Base-by-base conservation (phyloP, 106 monocot genomes). In the Dioscorea zingiberensis region DNA sequence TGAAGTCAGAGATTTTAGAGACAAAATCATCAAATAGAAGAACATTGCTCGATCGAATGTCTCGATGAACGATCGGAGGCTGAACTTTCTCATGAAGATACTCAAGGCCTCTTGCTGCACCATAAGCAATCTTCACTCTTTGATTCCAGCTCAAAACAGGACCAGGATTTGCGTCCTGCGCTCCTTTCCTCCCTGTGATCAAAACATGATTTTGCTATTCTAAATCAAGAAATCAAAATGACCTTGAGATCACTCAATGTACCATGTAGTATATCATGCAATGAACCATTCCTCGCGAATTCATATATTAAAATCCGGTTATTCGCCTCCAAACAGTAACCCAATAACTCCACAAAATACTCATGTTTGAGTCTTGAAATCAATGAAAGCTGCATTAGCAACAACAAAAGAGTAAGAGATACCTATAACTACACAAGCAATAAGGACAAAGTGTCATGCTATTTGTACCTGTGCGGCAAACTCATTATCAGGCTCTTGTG, bases 241-340 rank as follows among this genome's bases (percentile, higher is more conserved):
- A 22, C 22, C n/a, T n/a, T n/a, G n/a, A n/a, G n/a, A n/a, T n/a
- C n/a, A 56, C 2, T 12, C 3, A 23, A 22, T 4, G 1, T 80
- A 94, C 94, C 95, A 65, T 95, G 95, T 22, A 95, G 53, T 63
- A 81, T 73, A 22, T 95, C 91, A 57, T 88, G 91, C 17, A 95
- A 74, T 48, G 95, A 91, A 44, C 95, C 95, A 62, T 74, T 69
- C 1, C 80, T 83, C 7, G 95, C 95, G 54, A 91, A 88, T 53
- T 95, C 73, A 47, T 91, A 91, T 23, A 83, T 72, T 59, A 95
- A 63, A 45, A 95, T 88, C 63, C 85, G 74, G 59, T 85, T 85
- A 61, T 79, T 74, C 9, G 63, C 78, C 59, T 95, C 87, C 72
- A 95, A 66, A 58, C 91, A 95, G 63, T 95, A 95, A 1, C 91